These are phyloP conservation scores for Cyclotella kingstonii DNA, from an alignment of 108 stramenopile genomes.

Conservation along the genomic window DNA sequence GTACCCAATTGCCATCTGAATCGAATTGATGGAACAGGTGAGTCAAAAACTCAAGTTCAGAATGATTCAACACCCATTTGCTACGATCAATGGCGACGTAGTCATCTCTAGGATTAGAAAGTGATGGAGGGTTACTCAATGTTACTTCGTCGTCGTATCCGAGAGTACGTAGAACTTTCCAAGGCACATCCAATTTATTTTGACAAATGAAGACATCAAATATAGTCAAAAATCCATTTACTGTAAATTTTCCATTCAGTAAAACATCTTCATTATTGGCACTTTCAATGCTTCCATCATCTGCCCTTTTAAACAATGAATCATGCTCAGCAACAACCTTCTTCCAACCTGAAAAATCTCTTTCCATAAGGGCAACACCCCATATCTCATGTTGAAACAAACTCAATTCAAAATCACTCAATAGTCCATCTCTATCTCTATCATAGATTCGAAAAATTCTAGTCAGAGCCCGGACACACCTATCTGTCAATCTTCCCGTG, in stretches of 20 bases:
- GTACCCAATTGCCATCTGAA: conserved; percentile 59
- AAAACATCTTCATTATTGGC: conserved; percentile 46
- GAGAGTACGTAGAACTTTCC: conserved; percentile 74
- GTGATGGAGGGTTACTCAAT: conserved; percentile 52
- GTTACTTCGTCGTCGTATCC: conserved; percentile 73
- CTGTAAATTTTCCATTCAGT: conserved; percentile 71
- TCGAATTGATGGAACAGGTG: conserved; percentile 71
- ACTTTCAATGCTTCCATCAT: conserved; percentile 34
- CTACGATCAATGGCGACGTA: conserved; percentile 11
- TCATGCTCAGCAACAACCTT: conserved; percentile 48
- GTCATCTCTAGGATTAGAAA: conserved; percentile 30
- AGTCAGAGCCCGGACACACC: conserved; percentile 64
- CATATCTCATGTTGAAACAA: conserved; percentile 69
- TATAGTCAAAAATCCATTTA: conserved; percentile 75
- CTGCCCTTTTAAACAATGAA: not conserved
- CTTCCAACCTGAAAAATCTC: conserved; percentile 75
- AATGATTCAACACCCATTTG: conserved; percentile 48
- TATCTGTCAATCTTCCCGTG: conserved; percentile 49
- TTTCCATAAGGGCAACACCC: conserved; percentile 55
- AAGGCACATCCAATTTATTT: conserved; percentile 79
- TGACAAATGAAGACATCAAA: conserved; percentile 82
- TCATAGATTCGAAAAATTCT: conserved; percentile 83
- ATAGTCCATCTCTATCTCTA: conserved; percentile 62
- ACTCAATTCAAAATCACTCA: conserved; percentile 72
- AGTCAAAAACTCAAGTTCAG: conserved; percentile 57